Evolutionary conservation across 495 filamentous ascomycete species (phyloP).

Genomic region (Podospora appendiculata): DNA sequence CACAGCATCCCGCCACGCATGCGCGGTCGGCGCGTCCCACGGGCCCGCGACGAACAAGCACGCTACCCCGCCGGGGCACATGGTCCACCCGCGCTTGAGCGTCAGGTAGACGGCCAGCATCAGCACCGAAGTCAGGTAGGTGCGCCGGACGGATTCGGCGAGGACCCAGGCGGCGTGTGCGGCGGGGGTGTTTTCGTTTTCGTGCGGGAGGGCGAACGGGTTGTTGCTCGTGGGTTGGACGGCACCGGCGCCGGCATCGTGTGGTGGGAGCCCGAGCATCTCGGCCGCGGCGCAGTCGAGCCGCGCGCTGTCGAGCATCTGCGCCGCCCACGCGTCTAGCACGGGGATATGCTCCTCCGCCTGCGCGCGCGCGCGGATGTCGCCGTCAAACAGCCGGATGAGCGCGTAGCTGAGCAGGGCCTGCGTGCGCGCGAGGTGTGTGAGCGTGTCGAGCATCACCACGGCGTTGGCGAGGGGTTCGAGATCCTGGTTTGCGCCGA

Average conservation of each 20-base stretch:
- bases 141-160: constrained; percentile 27
- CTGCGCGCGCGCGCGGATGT: constrained; percentile 39
- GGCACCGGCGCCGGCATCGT: not conserved
- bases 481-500: not conserved
- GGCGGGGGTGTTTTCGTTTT: constrained; percentile 3
- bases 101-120: constrained; percentile 21
- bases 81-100: constrained; percentile 23
- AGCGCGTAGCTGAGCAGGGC: constrained; percentile 45
- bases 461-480: too few species aligned
- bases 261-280: not conserved
- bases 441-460: constrained; percentile 2
- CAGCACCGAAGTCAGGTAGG: constrained; percentile 16
- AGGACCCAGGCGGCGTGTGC: constrained; percentile 30
- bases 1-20: constrained; percentile 13
- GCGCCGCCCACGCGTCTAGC: constrained; percentile 32
- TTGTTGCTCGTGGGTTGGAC: not conserved
- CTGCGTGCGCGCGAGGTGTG: constrained; percentile 38
- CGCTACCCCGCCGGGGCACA: constrained; percentile 20
- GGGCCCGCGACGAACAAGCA: constrained; percentile 23
- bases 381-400: constrained; percentile 51
- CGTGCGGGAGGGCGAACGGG: not conserved
- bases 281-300: constrained; percentile 13
- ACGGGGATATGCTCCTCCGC: constrained; percentile 38
- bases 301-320: constrained; percentile 24
- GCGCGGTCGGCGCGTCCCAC: constrained; percentile 27